Conservation (phyloP, 208 protist species). For the Trypanosoma rangeli region DNA sequence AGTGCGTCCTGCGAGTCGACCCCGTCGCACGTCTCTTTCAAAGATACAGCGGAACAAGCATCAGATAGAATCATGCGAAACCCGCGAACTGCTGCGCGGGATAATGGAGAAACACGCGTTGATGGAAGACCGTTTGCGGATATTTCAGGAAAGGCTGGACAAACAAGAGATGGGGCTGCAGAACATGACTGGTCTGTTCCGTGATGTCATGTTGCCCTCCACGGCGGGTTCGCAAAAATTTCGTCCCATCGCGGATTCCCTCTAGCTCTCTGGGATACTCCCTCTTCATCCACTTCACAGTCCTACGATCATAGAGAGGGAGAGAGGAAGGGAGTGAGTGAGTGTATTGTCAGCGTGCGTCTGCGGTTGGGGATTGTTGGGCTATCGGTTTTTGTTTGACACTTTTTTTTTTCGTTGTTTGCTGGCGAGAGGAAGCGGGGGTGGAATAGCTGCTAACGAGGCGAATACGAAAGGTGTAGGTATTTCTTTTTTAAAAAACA, state of each 20-base stretch:
- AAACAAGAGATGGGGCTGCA: constrained; percentile 19
- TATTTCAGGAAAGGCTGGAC: constrained; percentile 13
- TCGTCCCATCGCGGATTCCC: background rate
- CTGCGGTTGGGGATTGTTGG: background rate
- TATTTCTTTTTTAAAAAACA: background rate
- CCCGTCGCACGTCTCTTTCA: background rate
- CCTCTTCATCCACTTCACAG: no score
- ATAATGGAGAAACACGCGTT: constrained; percentile 8
- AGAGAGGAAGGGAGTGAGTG: background rate
- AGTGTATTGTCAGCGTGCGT: background rate
- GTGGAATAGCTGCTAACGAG: constrained; percentile 2
- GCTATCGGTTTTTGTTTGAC: background rate
- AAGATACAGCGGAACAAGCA: background rate
- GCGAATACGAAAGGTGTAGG: background rate
- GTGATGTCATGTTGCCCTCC: background rate
- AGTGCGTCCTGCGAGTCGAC: background rate
- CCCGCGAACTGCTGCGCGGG: background rate
- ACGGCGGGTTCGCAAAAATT: background rate
- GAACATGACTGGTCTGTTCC: constrained; percentile 8
- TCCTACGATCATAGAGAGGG: background rate
- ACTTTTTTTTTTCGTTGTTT: background rate
- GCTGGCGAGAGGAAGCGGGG: constrained; percentile 25
- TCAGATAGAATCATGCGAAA: constrained; percentile 1
- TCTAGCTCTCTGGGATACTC: background rate
- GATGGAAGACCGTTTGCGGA: constrained; percentile 11